Percentiles rank a stretch among this genome's conserved stretches.
Evolutionary conservation across 2,329 filamentous ascomycete genomes (phyloP).

Genomic region (Alternaria novae-zelandiae): DNA sequence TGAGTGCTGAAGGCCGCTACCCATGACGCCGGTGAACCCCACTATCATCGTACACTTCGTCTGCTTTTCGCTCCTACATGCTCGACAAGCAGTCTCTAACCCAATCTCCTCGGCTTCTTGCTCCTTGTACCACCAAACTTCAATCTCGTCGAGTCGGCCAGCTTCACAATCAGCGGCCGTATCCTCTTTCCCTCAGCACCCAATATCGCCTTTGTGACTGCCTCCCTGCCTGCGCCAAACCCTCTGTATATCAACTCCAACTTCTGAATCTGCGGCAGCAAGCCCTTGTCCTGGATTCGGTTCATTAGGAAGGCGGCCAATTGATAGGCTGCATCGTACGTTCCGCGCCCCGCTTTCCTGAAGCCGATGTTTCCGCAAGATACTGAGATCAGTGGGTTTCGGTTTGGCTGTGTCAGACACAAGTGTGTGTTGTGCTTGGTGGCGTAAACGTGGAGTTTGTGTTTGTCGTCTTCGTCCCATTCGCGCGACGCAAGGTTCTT

Average conservation of each 20-base stretch:
- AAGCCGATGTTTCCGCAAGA: conserved; percentile 92
- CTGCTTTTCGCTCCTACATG: not conserved
- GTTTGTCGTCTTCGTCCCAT: conserved; percentile 62
- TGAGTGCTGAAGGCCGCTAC: not conserved
- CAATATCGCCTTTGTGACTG: conserved; percentile 85
- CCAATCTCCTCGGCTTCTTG: conserved; percentile 80
- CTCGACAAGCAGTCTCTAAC: conserved; percentile 49
- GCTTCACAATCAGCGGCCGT: conserved; percentile 74
- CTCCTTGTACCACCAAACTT: conserved; percentile 97
- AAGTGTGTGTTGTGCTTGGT: conserved; percentile 96
- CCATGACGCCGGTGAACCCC: not conserved
- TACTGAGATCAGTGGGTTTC: conserved; percentile 78
- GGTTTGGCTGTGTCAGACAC: conserved; percentile 83
- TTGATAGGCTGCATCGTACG: conserved; percentile 93
- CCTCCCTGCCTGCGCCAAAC: conserved; percentile 86
- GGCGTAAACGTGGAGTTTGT: conserved; percentile 85
- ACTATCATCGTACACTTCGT: not conserved
- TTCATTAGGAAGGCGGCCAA: conserved; percentile 82
- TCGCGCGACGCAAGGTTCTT: conserved; percentile 30
- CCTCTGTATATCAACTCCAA: conserved; percentile 84
- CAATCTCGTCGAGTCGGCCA: conserved; percentile 85
- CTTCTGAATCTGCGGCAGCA: conserved; percentile 74
- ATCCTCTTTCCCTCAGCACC: conserved; percentile 82
- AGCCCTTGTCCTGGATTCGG: conserved; percentile 81
- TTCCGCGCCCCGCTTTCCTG: conserved; percentile 76